Conservation (phyloP, 441 rosid species). For the Jatropha multifida region DNA sequence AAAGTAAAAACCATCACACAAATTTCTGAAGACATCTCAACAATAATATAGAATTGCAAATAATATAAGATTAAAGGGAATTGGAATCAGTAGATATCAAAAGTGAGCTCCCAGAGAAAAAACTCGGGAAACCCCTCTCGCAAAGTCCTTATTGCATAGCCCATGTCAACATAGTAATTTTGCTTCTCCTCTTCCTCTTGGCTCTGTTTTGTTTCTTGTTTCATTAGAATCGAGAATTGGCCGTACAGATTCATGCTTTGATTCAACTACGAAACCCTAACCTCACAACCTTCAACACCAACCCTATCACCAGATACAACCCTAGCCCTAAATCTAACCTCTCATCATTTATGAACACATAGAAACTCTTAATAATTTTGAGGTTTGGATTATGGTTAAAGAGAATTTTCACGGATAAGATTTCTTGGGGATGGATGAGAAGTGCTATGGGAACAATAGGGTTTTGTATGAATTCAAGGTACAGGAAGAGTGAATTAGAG, state of each 20-base stretch:
- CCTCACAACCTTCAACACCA: slow-evolving; percentile 23
- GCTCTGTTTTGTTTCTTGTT: slow-evolving; percentile 36
- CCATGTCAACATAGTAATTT: slow-evolving; percentile 68
- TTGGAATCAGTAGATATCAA: slow-evolving; percentile 77
- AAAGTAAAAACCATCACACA: background rate
- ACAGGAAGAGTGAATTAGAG: background rate
- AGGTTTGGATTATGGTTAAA: slow-evolving; percentile 30
- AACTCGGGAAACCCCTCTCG: slow-evolving; percentile 72
- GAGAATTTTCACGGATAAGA: slow-evolving; percentile 32
- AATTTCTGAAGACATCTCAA: background rate
- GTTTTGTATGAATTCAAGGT: background rate
- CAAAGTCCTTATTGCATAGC: slow-evolving; percentile 70
- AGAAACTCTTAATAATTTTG: slow-evolving; percentile 27
- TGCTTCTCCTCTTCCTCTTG: slow-evolving; percentile 69
- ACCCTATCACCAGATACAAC: slow-evolving; percentile 26
- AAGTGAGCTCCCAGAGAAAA: slow-evolving; percentile 58
- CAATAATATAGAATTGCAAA: background rate
- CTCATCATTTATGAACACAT: slow-evolving; percentile 27
- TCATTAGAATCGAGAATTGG: slow-evolving; percentile 56
- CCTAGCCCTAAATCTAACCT: slow-evolving; percentile 26
- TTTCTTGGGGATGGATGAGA: slow-evolving; percentile 49
- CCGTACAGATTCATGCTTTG: slow-evolving; percentile 40
- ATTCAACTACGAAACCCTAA: slow-evolving; percentile 34
- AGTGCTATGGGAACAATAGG: slow-evolving; percentile 44
- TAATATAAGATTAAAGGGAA: background rate